Evolutionary conservation across 345 rosid species (phyloP).

Genomic region (Populus nigra): DNA sequence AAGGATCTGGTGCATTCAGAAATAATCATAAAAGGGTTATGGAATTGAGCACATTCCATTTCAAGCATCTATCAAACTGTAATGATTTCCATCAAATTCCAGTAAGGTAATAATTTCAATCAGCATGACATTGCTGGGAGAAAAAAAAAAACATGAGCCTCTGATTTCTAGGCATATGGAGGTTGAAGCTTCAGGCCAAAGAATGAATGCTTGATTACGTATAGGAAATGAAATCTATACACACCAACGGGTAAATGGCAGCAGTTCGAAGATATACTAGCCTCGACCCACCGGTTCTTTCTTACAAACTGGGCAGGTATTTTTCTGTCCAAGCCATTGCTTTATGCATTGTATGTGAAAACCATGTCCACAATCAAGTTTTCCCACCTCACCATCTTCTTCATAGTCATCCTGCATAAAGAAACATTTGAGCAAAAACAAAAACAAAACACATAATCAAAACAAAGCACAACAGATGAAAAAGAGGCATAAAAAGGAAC

Average conservation of each 20-base stretch:
- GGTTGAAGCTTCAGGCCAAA: constrained; percentile 23
- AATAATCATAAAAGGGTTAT: background rate
- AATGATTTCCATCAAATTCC: constrained; percentile 17
- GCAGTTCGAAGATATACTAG: constrained; percentile 20
- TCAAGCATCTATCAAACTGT: background rate
- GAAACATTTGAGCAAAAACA: background rate
- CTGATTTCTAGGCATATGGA: constrained; percentile 6
- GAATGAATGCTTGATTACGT: constrained; percentile 32
- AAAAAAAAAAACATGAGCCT: background rate
- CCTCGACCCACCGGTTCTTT: constrained; percentile 46
- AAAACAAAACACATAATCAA: background rate
- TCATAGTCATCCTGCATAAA: constrained; percentile 72
- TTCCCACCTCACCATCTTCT: constrained; percentile 62
- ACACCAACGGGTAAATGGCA: constrained; percentile 22
- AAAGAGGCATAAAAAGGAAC: background rate
- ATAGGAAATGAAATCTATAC: constrained; percentile 39
- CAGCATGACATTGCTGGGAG: background rate
- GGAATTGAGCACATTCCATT: constrained; percentile 7
- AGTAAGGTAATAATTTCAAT: constrained; percentile 13
- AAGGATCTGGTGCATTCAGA: background rate
- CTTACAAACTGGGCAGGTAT: constrained; percentile 84
- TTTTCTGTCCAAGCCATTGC: constrained; percentile 82
- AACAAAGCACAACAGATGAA: background rate
- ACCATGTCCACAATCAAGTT: constrained; percentile 69
- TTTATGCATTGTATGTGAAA: constrained; percentile 78